A percentile compares a stretch with the other conserved stretches of the same genome.
These are phyloP conservation scores for Globisporangium perplexum DNA, from an alignment of 352 stramenopile species.

Conservation along the genomic window DNA sequence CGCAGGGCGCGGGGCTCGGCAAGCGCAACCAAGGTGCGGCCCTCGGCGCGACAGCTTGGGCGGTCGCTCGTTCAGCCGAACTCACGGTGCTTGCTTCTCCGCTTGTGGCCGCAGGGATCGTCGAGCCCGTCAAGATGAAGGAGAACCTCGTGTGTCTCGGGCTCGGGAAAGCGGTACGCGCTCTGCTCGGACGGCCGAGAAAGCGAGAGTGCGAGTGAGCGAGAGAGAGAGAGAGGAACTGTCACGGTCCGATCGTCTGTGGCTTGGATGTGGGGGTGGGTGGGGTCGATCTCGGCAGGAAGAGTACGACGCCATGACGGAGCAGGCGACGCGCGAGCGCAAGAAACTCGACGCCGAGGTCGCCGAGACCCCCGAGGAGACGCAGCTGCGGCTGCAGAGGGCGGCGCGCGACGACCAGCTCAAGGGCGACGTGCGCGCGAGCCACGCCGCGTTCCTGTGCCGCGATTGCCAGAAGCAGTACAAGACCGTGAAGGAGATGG, in stretches of 20 bases:
- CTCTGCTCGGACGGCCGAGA: not conserved
- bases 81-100: not conserved
- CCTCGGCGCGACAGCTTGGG: not conserved
- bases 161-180: constrained; percentile 44
- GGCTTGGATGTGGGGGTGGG: not conserved
- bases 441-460: constrained; percentile 52
- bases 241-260: constrained; percentile 9
- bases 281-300: constrained; percentile 14
- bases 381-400: constrained; percentile 20
- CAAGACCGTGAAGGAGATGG: constrained; percentile 62
- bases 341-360: constrained; percentile 43
- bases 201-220: not conserved
- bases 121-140: constrained; percentile 54
- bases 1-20: constrained; percentile 38
- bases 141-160: constrained; percentile 52
- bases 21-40: constrained; percentile 34
- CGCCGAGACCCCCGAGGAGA: constrained; percentile 36
- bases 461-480: constrained; percentile 63
- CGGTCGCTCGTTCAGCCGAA: not conserved
- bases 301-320: constrained; percentile 51
- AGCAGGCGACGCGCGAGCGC: constrained; percentile 43
- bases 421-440: constrained; percentile 29
- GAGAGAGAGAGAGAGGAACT: constrained; percentile 1
- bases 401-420: constrained; percentile 20
- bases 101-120: constrained; percentile 25